Percentiles rank a stretch among this genome's conserved stretches.
These are phyloP conservation scores for Silene vulgaris DNA, from an alignment of 179 eudicot genomes.

Conservation along the genomic window DNA sequence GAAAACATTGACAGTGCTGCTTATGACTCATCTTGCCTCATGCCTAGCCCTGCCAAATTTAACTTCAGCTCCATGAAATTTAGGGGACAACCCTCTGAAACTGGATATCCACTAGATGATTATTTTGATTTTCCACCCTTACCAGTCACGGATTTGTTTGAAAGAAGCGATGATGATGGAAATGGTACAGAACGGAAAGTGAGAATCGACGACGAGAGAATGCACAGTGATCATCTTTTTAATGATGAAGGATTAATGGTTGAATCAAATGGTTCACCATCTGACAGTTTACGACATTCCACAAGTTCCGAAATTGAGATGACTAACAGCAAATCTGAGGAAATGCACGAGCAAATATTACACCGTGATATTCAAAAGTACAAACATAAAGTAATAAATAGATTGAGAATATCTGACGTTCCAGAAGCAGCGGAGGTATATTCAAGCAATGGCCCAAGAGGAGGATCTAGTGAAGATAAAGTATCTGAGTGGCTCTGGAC, in stretches of 20 bases:
- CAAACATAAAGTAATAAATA: conserved; percentile 46
- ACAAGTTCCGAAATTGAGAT: conserved; percentile 43
- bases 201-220: conserved; percentile 38
- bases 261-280: conserved; percentile 50
- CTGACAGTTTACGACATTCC: conserved; percentile 27
- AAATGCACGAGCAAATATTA: conserved; percentile 26
- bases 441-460: conserved; percentile 39
- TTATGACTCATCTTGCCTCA: conserved; percentile 51
- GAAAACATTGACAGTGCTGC: conserved; percentile 59
- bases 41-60: conserved; percentile 45
- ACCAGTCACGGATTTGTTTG: conserved; percentile 81
- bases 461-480: conserved; percentile 54
- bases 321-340: conserved; percentile 30
- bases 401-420: conserved; percentile 58
- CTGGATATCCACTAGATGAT: conserved; percentile 46
- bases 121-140: conserved; percentile 82
- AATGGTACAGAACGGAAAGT: conserved; percentile 33
- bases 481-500: conserved; percentile 99
- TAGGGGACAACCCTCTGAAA: conserved; percentile 41
- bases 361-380: conserved; percentile 37
- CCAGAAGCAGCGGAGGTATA: conserved; percentile 43
- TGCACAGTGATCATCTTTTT: conserved; percentile 64
- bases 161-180: conserved; percentile 40
- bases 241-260: conserved; percentile 57
- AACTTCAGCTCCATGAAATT: conserved; percentile 35